phyloP scores from a whole-genome alignment of 2,329 filamentous ascomycete species.

The Fusarium aywerte region DNA sequence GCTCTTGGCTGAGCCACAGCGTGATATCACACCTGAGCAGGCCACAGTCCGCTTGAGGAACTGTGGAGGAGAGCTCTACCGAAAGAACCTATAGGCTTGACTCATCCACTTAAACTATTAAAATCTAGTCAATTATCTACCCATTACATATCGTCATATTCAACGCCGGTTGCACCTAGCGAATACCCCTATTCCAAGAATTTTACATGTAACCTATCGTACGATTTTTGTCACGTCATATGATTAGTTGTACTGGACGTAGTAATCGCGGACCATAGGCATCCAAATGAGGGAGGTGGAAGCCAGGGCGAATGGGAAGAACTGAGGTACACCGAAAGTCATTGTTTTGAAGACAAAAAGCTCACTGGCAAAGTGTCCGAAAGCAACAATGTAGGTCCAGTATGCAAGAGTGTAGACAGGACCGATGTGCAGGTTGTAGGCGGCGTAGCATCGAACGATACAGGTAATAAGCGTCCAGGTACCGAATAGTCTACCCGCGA shows the following conservation, averaged over 20 bases:
- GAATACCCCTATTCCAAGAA: background rate
- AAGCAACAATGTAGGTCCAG: conserved; percentile 83
- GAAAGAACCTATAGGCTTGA: conserved; percentile 61
- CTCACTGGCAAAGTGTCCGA: conserved; percentile 82
- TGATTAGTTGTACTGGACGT: conserved; percentile 62
- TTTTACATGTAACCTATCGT: background rate
- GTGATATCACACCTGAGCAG: conserved; percentile 97
- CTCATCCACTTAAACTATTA: background rate
- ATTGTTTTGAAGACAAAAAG: conserved; percentile 82
- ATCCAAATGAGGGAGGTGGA: conserved; percentile 68
- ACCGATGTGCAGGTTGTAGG: conserved; percentile 80
- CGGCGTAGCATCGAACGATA: conserved; percentile 82
- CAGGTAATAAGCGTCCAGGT: conserved; percentile 87
- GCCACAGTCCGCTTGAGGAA: conserved; percentile 80
- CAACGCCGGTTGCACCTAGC: background rate
- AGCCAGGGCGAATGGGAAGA: conserved; percentile 65
- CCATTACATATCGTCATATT: background rate
- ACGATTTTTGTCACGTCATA: background rate
- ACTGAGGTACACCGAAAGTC: conserved; percentile 67
- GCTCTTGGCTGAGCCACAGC: conserved; percentile 95
- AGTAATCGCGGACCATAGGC: conserved; percentile 73
- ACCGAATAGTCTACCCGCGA: conserved; percentile 83
- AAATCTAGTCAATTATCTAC: conserved; percentile 27
- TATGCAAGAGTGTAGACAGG: conserved; percentile 82
- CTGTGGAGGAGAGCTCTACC: conserved; percentile 85